Conservation (phyloP, 306 rosid genomes). For the Cucurbita maxima region DNA sequence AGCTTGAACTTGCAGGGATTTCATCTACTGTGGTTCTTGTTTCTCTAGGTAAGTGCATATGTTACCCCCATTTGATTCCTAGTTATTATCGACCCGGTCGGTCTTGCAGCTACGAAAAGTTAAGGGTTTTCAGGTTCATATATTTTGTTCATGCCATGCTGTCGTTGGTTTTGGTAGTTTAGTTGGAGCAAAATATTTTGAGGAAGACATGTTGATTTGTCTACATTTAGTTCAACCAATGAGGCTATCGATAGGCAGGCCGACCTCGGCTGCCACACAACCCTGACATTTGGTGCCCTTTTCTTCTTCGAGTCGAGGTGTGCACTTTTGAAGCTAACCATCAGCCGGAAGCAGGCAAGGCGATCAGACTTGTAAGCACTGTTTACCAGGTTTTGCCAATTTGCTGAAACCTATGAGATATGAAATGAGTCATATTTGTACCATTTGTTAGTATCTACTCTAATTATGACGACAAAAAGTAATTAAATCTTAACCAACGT, state of each 20-base stretch:
- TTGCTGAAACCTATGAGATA: background rate
- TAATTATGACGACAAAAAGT: background rate
- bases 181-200: background rate
- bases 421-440: background rate
- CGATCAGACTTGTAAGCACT: background rate
- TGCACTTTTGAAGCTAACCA: background rate
- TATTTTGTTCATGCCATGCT: background rate
- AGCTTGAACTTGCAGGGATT: background rate
- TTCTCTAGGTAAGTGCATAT: background rate
- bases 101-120: background rate
- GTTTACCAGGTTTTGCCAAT: background rate
- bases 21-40: background rate
- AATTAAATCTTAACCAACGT: background rate
- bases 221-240: background rate
- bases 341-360: background rate
- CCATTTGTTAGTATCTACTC: background rate
- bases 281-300: background rate
- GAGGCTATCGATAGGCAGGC: background rate
- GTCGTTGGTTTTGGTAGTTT: background rate
- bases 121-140: background rate
- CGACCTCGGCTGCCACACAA: background rate
- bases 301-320: background rate
- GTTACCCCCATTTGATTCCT: background rate
- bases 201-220: background rate
- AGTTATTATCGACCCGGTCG: background rate